These are phyloP conservation scores for Verticillium isaacii DNA, from an alignment of 2,329 filamentous ascomycete species.

Conservation along the genomic window DNA sequence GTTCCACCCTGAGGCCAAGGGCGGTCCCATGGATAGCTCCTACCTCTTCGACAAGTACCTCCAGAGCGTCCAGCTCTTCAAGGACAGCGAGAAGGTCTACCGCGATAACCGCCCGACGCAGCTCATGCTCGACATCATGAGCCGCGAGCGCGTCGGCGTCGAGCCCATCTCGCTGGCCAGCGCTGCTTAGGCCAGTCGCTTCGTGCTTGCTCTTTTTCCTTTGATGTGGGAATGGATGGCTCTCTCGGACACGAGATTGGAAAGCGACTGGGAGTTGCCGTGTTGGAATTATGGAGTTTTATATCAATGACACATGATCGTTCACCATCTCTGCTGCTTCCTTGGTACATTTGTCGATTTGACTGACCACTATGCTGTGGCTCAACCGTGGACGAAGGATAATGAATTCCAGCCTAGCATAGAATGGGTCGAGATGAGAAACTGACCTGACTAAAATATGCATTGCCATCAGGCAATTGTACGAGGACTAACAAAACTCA, in stretches of 20 bases:
- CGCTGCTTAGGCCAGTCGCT: conserved; percentile 28
- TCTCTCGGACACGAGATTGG: neutral
- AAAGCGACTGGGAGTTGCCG: neutral
- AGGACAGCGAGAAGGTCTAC: conserved; percentile 72
- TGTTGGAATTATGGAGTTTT: neutral
- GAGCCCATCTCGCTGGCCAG: conserved; percentile 58
- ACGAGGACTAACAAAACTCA: too few species aligned
- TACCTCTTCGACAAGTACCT: conserved; percentile 98
- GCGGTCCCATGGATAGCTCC: conserved; percentile 89
- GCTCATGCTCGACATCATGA: conserved; percentile 83
- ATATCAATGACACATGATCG: neutral
- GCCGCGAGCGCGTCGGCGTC: conserved; percentile 93
- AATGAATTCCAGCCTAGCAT: too few species aligned
- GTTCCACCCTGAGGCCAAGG: conserved; percentile 98
- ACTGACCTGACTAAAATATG: too few species aligned
- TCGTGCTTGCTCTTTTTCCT: neutral
- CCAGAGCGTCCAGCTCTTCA: conserved; percentile 84
- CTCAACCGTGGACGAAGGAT: too few species aligned
- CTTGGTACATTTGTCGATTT: neutral
- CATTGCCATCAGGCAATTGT: too few species aligned
- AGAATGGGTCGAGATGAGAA: too few species aligned
- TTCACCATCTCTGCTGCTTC: neutral
- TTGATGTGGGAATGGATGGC: neutral
- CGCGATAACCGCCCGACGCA: conserved; percentile 85
- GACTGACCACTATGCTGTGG: too few species aligned